Conservation (phyloP, 495 filamentous ascomycete species). For the Penicillium coprophilum region DNA sequence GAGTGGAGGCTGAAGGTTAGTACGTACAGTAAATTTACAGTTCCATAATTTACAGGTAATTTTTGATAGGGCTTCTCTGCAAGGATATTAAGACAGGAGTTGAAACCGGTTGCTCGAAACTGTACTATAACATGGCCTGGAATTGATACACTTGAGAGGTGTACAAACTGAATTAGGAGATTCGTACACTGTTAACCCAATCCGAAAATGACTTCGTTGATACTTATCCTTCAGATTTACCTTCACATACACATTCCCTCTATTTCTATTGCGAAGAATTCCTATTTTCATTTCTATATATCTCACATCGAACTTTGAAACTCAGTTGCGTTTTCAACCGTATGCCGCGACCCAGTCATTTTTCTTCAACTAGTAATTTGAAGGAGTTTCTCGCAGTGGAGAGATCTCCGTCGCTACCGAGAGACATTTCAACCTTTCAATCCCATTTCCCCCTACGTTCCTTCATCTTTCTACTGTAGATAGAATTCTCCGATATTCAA, state of each 20-base stretch:
- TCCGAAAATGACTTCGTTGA: background rate
- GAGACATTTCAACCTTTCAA: slow-evolving; percentile 13
- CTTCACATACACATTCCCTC: no score
- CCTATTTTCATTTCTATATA: background rate
- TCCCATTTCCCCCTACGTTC: slow-evolving; percentile 5
- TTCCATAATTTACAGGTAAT: slow-evolving; percentile 1
- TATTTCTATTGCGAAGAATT: no score
- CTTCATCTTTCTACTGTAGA: background rate
- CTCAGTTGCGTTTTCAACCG: slow-evolving; percentile 22
- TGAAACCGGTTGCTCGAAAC: slow-evolving; percentile 20
- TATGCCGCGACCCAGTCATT: slow-evolving; percentile 37
- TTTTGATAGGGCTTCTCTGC: slow-evolving; percentile 20
- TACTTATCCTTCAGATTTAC: background rate
- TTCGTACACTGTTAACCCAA: background rate
- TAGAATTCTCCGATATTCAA: background rate
- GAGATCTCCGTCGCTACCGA: slow-evolving; percentile 17
- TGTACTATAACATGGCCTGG: background rate
- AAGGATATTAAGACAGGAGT: slow-evolving; percentile 22
- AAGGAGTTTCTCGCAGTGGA: slow-evolving; percentile 11
- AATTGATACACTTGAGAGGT: no score
- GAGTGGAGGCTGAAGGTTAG: slow-evolving; percentile 29
- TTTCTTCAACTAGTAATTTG: slow-evolving; percentile 19
- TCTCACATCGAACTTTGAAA: slow-evolving; percentile 10
- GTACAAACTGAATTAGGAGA: background rate
- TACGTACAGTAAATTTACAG: slow-evolving; percentile 4